phyloP scores from a whole-genome alignment of 805 yeast genomes.

The Candida jianshihensis region DNA sequence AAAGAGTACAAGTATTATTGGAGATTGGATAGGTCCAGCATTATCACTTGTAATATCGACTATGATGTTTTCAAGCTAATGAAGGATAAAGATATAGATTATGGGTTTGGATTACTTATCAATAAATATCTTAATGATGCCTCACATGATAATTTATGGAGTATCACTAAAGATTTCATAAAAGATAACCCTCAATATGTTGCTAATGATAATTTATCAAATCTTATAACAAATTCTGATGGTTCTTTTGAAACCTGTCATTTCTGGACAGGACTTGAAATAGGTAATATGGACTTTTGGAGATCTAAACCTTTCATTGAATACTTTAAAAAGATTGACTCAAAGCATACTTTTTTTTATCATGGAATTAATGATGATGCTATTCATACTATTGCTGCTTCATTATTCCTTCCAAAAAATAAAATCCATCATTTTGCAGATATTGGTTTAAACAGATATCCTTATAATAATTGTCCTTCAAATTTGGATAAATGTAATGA shows the following conservation, averaged over 20 bases:
- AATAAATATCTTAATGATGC: slow-evolving; percentile 50
- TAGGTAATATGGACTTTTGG: slow-evolving; percentile 73
- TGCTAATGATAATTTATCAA: slow-evolving; percentile 14
- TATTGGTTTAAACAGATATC: background rate
- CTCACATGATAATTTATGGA: slow-evolving; percentile 71
- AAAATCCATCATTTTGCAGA: background rate
- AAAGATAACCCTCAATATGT: slow-evolving; percentile 47
- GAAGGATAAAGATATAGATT: slow-evolving; percentile 52
- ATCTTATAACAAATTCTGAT: background rate
- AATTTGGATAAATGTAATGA: background rate
- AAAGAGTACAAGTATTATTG: slow-evolving; percentile 78
- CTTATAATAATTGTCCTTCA: background rate
- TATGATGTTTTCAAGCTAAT: slow-evolving; percentile 53
- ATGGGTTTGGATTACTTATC: slow-evolving; percentile 70
- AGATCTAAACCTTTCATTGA: slow-evolving; percentile 60
- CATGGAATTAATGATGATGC: slow-evolving; percentile 83
- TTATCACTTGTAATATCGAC: slow-evolving; percentile 68
- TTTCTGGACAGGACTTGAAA: slow-evolving; percentile 89
- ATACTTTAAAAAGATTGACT: slow-evolving; percentile 66
- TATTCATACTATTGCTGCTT: background rate
- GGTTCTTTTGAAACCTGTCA: slow-evolving; percentile 53
- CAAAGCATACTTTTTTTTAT: slow-evolving; percentile 78
- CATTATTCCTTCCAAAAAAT: background rate
- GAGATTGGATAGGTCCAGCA: slow-evolving; percentile 86
- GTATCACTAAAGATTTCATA: slow-evolving; percentile 52